Evolutionary conservation across 2,329 filamentous ascomycete genomes (phyloP), one percentile per base, ranked within the genome.

Genomic region (Rosellinia necatrix): DNA sequence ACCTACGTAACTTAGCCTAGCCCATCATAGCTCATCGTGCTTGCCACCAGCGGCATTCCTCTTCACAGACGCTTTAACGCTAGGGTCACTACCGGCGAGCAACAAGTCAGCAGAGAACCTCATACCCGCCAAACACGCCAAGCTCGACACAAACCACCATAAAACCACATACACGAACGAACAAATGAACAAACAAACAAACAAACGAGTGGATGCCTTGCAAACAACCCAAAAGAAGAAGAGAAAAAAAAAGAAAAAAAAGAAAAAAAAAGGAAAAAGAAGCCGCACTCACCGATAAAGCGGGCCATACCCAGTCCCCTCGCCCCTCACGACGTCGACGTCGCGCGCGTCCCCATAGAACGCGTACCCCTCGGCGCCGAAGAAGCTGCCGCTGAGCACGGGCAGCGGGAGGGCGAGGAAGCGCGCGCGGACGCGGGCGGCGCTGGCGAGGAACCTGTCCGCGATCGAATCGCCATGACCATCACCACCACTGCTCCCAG

Each of bases 391-490:
- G 38, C 64, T 57, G 1, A 71, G 62, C 3, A 56, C 60, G 2
- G 69, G 68, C 12, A 66, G 59, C 3, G 72, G 68, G 4, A 59
- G 59, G 4, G 68, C 56, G 3, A 50, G 49, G 27, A 62, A 64
- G 1, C 63, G 62, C 3, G 61, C 59, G 57, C 72, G 70, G 7
- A 78, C 63, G 34, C 62, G 64, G n/a, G 61, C 60, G 0, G 71
- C 75, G 22, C 70, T 75, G 2, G 47, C 49, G 3, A 76, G 55
- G 32, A 78, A 76, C 5, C 62, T 62, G 5, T 66, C 60, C 13
- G 63, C 69, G 0, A 72, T n/a, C n/a, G n/a, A n/a, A n/a, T n/a
- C n/a, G n/a, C n/a, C n/a, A n/a, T n/a, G n/a, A n/a, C n/a, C n/a
- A n/a, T n/a, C n/a, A n/a, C n/a, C n/a, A n/a, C n/a, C n/a, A n/a